Base-by-base conservation (phyloP, 2,329 filamentous ascomycete genomes). In the Trichothecium sympodiale region DNA sequence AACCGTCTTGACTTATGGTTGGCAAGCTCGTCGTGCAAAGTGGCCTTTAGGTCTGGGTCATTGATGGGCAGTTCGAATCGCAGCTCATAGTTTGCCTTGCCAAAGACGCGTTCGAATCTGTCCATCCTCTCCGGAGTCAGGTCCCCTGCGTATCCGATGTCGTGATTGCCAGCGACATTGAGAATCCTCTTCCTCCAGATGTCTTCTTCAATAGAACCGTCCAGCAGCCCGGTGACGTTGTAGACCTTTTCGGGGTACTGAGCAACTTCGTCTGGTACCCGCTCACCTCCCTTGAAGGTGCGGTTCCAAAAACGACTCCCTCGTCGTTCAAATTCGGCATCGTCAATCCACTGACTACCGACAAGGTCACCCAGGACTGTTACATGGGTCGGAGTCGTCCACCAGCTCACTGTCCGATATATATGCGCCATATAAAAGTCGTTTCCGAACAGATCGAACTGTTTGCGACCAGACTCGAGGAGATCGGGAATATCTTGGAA, bases 401-500 rank as follows among this genome's bases (percentile, higher is more conserved):
- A 93, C 85, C 87, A 94, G 45, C 74, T 71, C 34, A 94, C 59
- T 0, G 78, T 83, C 13, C 85, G 74, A 59, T 93, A 95, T 39
- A 95, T 87, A 56, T 98, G 91, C 15, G 83, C 85, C 23, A 98
- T 73, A 57, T 96, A 98, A 51, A 78, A 84, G 59, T 98, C 91
- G 58, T 98, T 98, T 4, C 91, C 91, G 50, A 87, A 74, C 2
- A 95, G 72, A 57, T 98, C 91, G 46, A 98, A 57, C 14, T 74
- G 71, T 62, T 98, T 98, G 44, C 84, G 74, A 34, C 71, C 63
- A 1, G 77, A 79, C 45, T 77, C 67, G 34, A 88, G 46, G 14
- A 78, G 67, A 45, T 74, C 71, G 6, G 77, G 77, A 3, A 87
- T 60, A 54, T 94, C 87, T 38, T 80, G 69, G 40, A 74, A 65